A percentile compares a stretch with the other conserved stretches of the same genome.
Conservation (phyloP, 345 rosid genomes). For the Salix koriyanagi region DNA sequence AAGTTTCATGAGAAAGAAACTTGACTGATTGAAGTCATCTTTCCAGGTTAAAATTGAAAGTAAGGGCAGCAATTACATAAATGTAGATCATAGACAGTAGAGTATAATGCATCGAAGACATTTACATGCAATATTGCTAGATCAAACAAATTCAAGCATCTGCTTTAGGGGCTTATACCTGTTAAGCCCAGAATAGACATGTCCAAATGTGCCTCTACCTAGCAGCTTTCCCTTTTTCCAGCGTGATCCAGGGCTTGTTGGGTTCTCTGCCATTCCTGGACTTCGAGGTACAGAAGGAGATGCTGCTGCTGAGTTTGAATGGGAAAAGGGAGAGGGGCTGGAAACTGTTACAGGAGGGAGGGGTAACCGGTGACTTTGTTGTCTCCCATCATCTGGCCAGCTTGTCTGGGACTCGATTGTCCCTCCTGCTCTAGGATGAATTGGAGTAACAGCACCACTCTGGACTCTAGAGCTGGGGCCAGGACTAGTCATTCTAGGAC, state of each 20-base stretch:
- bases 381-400: constrained; percentile 77
- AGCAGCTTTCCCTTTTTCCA: constrained; percentile 74
- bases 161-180: constrained; percentile 32
- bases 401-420: constrained; percentile 62
- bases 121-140: not conserved
- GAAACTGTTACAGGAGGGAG: constrained; percentile 77
- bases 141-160: not conserved
- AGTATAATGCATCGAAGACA: not conserved
- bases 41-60: too few species aligned
- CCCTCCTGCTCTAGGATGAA: constrained; percentile 89
- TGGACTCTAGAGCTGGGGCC: constrained; percentile 97
- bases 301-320: constrained; percentile 77
- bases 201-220: constrained; percentile 84
- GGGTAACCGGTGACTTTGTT: constrained; percentile 82
- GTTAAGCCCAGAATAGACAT: constrained; percentile 71
- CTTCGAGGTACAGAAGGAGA: constrained; percentile 96
- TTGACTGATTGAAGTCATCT: too few species aligned
- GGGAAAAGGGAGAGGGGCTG: constrained; percentile 75
- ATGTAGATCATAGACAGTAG: not conserved
- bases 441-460: constrained; percentile 97
- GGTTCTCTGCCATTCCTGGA: constrained; percentile 83
- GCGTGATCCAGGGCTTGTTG: constrained; percentile 54
- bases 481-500: constrained; percentile 96
- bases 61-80: not conserved
- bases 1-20: not conserved